Conservation (phyloP, 768 basidiomycete species). For the Tricholoma sp. region DNA sequence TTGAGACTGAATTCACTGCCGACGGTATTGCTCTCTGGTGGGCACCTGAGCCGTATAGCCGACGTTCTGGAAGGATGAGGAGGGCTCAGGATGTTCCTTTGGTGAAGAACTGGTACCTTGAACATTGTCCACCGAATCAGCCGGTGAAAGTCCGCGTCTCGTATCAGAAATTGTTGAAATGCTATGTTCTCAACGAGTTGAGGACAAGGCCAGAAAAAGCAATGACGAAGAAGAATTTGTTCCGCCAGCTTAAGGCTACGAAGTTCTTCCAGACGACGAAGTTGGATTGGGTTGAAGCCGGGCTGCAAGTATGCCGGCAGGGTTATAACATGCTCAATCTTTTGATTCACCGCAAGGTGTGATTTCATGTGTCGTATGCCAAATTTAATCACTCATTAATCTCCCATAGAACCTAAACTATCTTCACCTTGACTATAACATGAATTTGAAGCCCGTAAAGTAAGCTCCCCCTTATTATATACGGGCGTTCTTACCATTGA, state of each 20-base stretch:
- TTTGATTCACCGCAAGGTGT: constrained; percentile 94
- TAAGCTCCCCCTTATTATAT: constrained; percentile 21
- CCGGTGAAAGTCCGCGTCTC: constrained; percentile 98
- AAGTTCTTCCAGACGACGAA: constrained; percentile 99
- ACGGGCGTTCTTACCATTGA: neutral
- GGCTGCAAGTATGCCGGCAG: constrained; percentile 96
- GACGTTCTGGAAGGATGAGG: constrained; percentile 87
- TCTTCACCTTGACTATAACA: constrained; percentile 94
- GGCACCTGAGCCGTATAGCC: constrained; percentile 94
- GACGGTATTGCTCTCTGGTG: constrained; percentile 98
- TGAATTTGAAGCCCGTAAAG: constrained; percentile 98
- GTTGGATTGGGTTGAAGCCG: constrained; percentile 98
- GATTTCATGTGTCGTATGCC: neutral
- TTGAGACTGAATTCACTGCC: constrained; percentile 89
- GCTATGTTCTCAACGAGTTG: constrained; percentile 92
- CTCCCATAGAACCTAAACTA: constrained; percentile 75
- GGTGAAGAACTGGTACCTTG: constrained; percentile 98
- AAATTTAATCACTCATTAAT: constrained; percentile 3
- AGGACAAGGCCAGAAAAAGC: constrained; percentile 88
- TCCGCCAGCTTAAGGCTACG: constrained; percentile 94
- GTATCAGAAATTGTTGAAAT: constrained; percentile 96
- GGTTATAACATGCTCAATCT: constrained; percentile 99
- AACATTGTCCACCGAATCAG: constrained; percentile 95
- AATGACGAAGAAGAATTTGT: constrained; percentile 97
- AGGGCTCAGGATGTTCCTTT: constrained; percentile 94